A percentile compares a stretch with the other conserved stretches of the same genome.
Evolutionary conservation across 306 rosid species (phyloP).

Genomic region (Heteromeles arbutifolia): DNA sequence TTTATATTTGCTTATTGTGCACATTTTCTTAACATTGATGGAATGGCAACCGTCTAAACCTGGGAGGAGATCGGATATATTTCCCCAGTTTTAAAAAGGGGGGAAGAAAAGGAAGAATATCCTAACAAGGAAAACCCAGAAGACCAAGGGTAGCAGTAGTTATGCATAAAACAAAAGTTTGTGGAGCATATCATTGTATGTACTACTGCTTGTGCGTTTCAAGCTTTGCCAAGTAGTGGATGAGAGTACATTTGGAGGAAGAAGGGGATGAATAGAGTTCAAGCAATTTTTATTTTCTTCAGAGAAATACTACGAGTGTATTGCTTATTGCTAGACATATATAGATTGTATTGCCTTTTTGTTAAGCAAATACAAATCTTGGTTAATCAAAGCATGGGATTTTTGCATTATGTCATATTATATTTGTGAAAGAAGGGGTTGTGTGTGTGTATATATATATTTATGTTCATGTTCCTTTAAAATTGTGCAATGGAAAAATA

Average conservation of each 20-base stretch:
- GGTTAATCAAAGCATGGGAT: background rate
- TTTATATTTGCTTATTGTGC: background rate
- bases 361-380: background rate
- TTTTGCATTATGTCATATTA: too few relatives aligned
- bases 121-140: constrained; percentile 32
- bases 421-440: too few relatives aligned
- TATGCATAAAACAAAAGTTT: background rate
- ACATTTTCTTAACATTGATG: constrained; percentile 14
- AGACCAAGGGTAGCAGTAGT: constrained; percentile 23
- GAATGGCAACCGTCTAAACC: constrained; percentile 54
- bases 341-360: background rate
- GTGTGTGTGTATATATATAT: too few relatives aligned
- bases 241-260: background rate
- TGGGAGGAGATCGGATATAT: constrained; percentile 44
- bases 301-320: too few relatives aligned
- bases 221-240: background rate
- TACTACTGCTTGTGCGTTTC: background rate
- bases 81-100: constrained; percentile 44
- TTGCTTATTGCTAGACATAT: background rate
- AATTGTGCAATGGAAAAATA: too few relatives aligned
- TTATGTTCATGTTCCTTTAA: too few relatives aligned
- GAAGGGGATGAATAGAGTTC: background rate
- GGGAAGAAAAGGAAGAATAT: constrained; percentile 30
- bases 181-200: background rate
- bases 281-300: too few relatives aligned